Conservation (phyloP, 2,329 filamentous ascomycete species). For the Botrytis sinoallii region DNA sequence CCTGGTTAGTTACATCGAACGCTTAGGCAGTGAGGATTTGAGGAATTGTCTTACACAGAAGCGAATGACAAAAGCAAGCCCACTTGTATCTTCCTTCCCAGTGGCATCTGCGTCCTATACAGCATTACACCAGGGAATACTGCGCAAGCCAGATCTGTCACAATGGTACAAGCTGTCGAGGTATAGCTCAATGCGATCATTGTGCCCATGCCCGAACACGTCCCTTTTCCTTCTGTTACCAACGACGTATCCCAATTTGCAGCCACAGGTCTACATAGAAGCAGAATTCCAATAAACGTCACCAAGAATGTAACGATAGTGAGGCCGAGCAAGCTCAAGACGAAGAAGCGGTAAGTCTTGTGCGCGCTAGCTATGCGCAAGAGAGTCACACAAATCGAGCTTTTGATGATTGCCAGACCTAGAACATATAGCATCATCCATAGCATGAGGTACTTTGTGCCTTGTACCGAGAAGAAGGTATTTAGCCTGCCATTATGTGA, state of each 20-base stretch:
- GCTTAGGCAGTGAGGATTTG: not conserved
- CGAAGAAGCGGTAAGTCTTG: not conserved
- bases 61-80: constrained; percentile 29
- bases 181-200: constrained; percentile 34
- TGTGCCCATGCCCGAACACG: constrained; percentile 23
- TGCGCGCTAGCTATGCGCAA: constrained; percentile 24
- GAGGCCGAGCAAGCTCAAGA: constrained; percentile 15
- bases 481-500: constrained; percentile 24
- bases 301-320: constrained; percentile 22
- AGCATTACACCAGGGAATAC: constrained; percentile 38
- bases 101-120: constrained; percentile 38
- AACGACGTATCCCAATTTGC: constrained; percentile 26
- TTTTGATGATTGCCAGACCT: constrained; percentile 28
- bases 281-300: constrained; percentile 26
- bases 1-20: not conserved
- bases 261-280: constrained; percentile 26
- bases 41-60: constrained; percentile 11
- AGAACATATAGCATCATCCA: constrained; percentile 28
- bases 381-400: constrained; percentile 29
- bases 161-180: constrained; percentile 37
- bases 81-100: constrained; percentile 28
- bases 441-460: constrained; percentile 25
- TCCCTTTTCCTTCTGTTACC: constrained; percentile 20
- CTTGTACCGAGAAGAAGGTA: constrained; percentile 20
- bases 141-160: constrained; percentile 38